Base-by-base conservation (phyloP, 179 eudicot genomes). In the Beta lomatogona region DNA sequence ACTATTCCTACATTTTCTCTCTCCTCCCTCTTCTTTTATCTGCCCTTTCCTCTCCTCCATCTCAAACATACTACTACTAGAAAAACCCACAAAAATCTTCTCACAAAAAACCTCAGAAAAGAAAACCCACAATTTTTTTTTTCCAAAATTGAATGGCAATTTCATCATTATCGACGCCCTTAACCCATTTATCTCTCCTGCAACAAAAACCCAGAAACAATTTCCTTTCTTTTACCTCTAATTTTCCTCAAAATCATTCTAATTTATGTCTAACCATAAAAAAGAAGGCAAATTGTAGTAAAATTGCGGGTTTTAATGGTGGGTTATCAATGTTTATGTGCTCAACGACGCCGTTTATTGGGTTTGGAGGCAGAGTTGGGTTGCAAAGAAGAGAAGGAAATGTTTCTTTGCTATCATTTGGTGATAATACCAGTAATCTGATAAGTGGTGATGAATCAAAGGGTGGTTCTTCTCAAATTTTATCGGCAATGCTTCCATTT, bases 401-500 rank as follows among this genome's bases (percentile, higher is more conserved):
- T 79, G 90, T 88, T 57, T 89, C 93, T 45, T 82, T 94, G 83
- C 78, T 91, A 4, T 90, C 96, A 19, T 96, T 91, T 85, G 93
- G 97, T 12, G 82, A 75, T 41, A 79, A 83, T 77, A 72, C 87
- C 25, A 70, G 80, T 73, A 66, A 68, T 64, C 82, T 78, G 21
- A 68, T 80, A 45, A 4, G 53, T 80, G 48, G 59, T 71, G 36
- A 83, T 83, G 55, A 85, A 18, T 81, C 86, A 10, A 85, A 83
- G 11, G 72, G 69, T 31, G 91, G 87, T 81, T 77, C 83, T 73
- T 91, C 98, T 8, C 93, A 96, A 71, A 13, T 88, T 80, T 69
- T 94, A 19, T 93, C 97, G 0, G 97, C 97, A 3, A n/a, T 93
- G 93, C 92, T 96, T 63, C 99, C 99, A 0, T 90, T 94, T 82